Evolutionary conservation across 495 filamentous ascomycete species (phyloP).

Genomic region (Friedmanniomyces endolithicus): DNA sequence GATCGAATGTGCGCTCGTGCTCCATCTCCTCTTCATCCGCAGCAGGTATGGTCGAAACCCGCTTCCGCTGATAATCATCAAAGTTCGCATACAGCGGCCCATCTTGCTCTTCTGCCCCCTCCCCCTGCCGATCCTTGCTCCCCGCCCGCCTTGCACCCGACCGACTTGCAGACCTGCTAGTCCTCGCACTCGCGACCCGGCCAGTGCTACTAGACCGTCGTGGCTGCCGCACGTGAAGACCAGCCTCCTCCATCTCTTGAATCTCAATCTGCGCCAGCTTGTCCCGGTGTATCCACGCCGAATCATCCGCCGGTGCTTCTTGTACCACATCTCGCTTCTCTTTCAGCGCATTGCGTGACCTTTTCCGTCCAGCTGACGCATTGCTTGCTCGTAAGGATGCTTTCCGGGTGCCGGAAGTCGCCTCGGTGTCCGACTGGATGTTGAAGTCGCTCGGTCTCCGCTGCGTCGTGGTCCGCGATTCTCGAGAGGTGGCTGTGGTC

Average conservation of each 20-base stretch:
- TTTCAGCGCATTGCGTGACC: conserved; percentile 11
- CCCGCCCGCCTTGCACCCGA: conserved; percentile 38
- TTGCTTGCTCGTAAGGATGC: conserved; percentile 10
- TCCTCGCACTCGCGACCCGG: conserved; percentile 1
- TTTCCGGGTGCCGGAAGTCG: conserved; percentile 1
- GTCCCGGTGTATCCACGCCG: conserved; percentile 91
- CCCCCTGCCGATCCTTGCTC: conserved; percentile 25
- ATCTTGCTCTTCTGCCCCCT: background rate
- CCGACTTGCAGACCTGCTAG: conserved; percentile 42
- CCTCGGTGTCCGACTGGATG: conserved; percentile 17
- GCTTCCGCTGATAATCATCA: conserved; percentile 11
- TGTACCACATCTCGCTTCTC: background rate
- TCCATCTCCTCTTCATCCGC: conserved; percentile 30
- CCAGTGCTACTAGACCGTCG: conserved; percentile 36
- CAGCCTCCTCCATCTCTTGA: conserved; percentile 79
- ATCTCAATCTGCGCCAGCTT: conserved; percentile 90
- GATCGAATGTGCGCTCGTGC: conserved; percentile 11
- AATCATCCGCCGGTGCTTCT: conserved; percentile 35
- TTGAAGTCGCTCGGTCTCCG: conserved; percentile 13
- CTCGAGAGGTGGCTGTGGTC: background rate
- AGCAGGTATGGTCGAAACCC: conserved; percentile 35
- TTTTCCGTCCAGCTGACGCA: conserved; percentile 6
- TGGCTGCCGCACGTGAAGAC: conserved; percentile 52
- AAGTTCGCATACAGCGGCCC: conserved; percentile 1
- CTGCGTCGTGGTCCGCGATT: background rate